phyloP scores from a whole-genome alignment of 371 early-diverging fungal species.

The Synchytrium microbalum region DNA sequence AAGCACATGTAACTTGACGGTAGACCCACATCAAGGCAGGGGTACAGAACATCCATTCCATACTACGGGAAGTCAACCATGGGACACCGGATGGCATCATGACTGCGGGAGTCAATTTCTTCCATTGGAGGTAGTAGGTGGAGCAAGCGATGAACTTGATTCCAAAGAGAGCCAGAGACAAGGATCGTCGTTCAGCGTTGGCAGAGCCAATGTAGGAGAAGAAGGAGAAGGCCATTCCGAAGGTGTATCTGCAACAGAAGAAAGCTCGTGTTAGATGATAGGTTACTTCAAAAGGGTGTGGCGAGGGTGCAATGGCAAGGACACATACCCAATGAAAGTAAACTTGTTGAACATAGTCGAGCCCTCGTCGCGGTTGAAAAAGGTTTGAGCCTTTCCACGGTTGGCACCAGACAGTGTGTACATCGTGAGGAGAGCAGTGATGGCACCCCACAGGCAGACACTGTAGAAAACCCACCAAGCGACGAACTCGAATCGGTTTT shows the following conservation, averaged over 20 bases:
- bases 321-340: too few species aligned
- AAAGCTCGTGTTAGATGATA: too few species aligned
- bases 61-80: conserved; percentile 23
- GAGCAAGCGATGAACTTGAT: conserved; percentile 11
- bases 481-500: neutral
- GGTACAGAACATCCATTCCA: conserved; percentile 32
- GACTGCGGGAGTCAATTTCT: conserved; percentile 19
- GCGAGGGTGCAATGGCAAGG: too few species aligned
- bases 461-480: neutral
- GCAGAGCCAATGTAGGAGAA: neutral
- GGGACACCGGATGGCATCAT: conserved; percentile 18
- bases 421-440: neutral
- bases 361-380: conserved; percentile 22
- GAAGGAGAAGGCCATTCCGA: conserved; percentile 1
- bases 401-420: neutral
- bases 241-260: conserved; percentile 18
- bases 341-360: conserved; percentile 15
- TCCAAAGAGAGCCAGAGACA: neutral
- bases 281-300: too few species aligned
- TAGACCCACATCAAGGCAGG: conserved; percentile 28
- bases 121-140: conserved; percentile 14
- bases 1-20: conserved; percentile 21
- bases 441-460: neutral
- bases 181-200: neutral
- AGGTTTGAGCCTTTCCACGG: neutral